Base-by-base conservation (phyloP, 495 filamentous ascomycete genomes). In the Penicillium bialowiezense region DNA sequence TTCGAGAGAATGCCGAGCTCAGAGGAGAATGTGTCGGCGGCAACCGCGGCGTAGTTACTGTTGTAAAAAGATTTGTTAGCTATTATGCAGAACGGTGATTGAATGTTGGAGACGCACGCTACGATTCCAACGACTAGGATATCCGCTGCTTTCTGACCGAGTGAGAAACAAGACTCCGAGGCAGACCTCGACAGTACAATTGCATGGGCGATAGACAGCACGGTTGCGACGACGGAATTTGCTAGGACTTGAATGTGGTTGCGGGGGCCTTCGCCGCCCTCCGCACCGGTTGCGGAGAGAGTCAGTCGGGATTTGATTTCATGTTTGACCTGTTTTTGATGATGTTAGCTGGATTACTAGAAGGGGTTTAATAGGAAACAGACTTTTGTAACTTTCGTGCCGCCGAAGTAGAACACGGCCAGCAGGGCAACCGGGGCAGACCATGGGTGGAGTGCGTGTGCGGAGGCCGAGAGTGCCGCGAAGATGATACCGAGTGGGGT, bases 11-110 rank as follows among this genome's bases (percentile, higher is more conserved):
- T 98, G 6, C 93, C 93, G 12, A 97, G 82, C 68, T 98, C 93
- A 10, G 91, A 97, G 46, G 87, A 90, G 68, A 96, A 95, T 5
- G 93, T 98, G 62, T 98, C 93, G 23, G 93, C 87, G 10, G 90
- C 84, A 17, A 92, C 89, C 19, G 89, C 88, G 26, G 90, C 93
- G 54, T 98, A 98, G 71, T 97, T 88, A 15, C 72, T 75, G 47
- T 21, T 37, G 10, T 39, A 29, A 14, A 29, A 20, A 23, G 13
- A 9, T 17, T 12, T 14, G 35, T 46, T 7, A 45, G 43, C 5
- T 13, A 28, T 45, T 1, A 19, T 18, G 18, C 2, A 17, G 8
- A 17, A 7, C n/a, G 38, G 5, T n/a, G 8, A 31, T 34, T 29
- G 39, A 23, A 6, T 28, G 14, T 17, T 19, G 12, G 13, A 50